Base-by-base conservation (phyloP, 495 filamentous ascomycete genomes). In the Letharia columbiana region DNA sequence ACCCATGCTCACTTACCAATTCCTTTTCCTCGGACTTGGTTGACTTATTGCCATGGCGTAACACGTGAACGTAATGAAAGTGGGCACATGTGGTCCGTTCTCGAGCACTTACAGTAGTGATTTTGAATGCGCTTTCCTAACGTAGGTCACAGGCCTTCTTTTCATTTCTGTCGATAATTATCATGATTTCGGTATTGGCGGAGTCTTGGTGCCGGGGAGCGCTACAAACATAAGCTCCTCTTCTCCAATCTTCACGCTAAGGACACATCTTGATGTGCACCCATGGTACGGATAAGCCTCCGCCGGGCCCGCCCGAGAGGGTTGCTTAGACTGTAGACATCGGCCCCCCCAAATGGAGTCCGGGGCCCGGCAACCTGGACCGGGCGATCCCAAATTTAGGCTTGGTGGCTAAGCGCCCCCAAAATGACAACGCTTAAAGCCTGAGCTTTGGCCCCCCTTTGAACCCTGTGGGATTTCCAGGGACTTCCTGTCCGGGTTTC, bases 391-490 rank as follows among this genome's bases (percentile, higher is more conserved):
- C 54, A 57, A 37, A 7, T 17, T 37, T 20, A 57, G 33, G 33
- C 31, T 57, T 57, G 54, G 31, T 57, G 31, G 54, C 54, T 57
- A 57, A 9, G 31, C 54, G 54, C 54, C 54, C 54, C 54, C 31
- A 1, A 57, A 57, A 9, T 37, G 6, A 37, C 33, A 17, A 57
- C 54, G 54, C 54, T 57, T 57, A 20, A 37, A 57, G 15, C 5
- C 2, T 18, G 54, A 28, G 54, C 54, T 57, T 57, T 57, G 54
- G 54, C 54, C 54, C 33, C 17, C 54, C n/a, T 8, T 6, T 57
- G 1, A 28, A 56, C 1, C 31, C 31, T 4, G 52, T 6, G 31
- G 52, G 31, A 56, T 56, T 35, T 17, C 31, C 31, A 35, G 11
- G 35, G 3, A 7, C 31, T 35, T 33, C 15, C 4, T 17, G 52